Conservation (phyloP, 1,284 basidiomycete genomes). For the Ganoderma resinaceum region DNA sequence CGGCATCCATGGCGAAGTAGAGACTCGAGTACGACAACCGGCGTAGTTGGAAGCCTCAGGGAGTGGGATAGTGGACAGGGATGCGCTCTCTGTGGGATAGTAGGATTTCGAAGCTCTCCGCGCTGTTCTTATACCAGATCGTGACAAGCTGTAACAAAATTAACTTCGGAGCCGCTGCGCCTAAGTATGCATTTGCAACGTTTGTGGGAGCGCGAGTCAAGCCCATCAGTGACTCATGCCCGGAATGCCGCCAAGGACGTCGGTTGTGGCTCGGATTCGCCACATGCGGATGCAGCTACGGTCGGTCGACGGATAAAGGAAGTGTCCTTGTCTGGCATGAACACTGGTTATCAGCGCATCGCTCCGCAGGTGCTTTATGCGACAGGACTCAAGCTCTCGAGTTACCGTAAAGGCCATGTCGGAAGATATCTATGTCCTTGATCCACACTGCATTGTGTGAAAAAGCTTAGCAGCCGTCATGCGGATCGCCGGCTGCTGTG, state of each 20-base stretch:
- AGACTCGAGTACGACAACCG: not conserved
- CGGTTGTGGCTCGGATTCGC: not conserved
- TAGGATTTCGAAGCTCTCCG: slow-evolving; percentile 1
- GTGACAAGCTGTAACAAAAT: not conserved
- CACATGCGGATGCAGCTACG: slow-evolving; percentile 5
- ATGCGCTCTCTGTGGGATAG: slow-evolving; percentile 3
- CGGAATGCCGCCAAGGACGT: slow-evolving; percentile 8
- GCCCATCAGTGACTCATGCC: slow-evolving; percentile 20
- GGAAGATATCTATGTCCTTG: not conserved
- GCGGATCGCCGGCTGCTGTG: not conserved
- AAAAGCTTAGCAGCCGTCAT: not conserved
- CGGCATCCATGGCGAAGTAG: slow-evolving; percentile 20
- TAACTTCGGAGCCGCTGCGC: slow-evolving; percentile 19
- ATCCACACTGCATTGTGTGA: not conserved
- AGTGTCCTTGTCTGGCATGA: not conserved
- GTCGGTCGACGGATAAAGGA: slow-evolving; percentile 12
- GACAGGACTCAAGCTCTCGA: not conserved
- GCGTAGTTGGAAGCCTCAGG: not conserved
- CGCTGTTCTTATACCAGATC: not conserved
- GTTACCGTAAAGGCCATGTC: not conserved
- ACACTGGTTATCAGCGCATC: slow-evolving; percentile 20
- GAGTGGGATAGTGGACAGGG: slow-evolving; percentile 1
- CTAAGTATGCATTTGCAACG: not conserved
- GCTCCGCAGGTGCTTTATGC: slow-evolving; percentile 1
- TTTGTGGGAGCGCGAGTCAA: slow-evolving; percentile 23